Evolutionary conservation across 257 asterid genomes (phyloP).

Genomic region (Anisodus acutangulus): DNA sequence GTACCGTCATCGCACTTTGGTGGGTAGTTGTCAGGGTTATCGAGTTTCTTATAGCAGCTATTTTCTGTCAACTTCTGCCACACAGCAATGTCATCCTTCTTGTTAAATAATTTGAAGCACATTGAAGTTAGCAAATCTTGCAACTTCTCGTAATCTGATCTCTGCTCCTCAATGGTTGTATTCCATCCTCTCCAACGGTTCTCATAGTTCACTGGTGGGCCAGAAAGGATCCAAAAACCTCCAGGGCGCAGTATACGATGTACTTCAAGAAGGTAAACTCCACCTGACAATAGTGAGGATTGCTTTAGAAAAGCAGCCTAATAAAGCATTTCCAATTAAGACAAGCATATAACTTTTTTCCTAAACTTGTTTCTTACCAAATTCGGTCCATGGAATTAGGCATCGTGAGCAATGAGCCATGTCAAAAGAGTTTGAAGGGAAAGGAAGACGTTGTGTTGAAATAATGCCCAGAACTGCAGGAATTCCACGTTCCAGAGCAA

Average conservation of each 20-base stretch:
- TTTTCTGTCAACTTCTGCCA: constrained; percentile 78
- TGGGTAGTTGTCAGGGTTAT: constrained; percentile 72
- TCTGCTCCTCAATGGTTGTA: constrained; percentile 88
- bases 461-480: constrained; percentile 95
- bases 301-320: not conserved
- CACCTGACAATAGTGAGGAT: constrained; percentile 63
- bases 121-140: constrained; percentile 80
- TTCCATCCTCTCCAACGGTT: constrained; percentile 98
- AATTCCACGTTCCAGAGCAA: constrained; percentile 97
- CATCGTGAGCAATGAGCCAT: constrained; percentile 99
- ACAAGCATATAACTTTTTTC: not conserved
- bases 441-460: constrained; percentile 97
- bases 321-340: constrained; percentile 13
- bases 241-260: constrained; percentile 96
- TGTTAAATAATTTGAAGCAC: constrained; percentile 86
- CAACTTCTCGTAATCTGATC: constrained; percentile 77
- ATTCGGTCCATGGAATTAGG: constrained; percentile 99
- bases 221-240: constrained; percentile 98
- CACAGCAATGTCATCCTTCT: constrained; percentile 94
- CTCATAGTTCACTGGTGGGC: constrained; percentile 95
- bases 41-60: constrained; percentile 84
- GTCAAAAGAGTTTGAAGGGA: constrained; percentile 93
- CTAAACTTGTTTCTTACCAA: constrained; percentile 53
- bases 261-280: constrained; percentile 87
- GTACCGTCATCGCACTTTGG: constrained; percentile 92